Conservation (phyloP, 345 rosid species). For the Rhodomyrtus tomentosa region DNA sequence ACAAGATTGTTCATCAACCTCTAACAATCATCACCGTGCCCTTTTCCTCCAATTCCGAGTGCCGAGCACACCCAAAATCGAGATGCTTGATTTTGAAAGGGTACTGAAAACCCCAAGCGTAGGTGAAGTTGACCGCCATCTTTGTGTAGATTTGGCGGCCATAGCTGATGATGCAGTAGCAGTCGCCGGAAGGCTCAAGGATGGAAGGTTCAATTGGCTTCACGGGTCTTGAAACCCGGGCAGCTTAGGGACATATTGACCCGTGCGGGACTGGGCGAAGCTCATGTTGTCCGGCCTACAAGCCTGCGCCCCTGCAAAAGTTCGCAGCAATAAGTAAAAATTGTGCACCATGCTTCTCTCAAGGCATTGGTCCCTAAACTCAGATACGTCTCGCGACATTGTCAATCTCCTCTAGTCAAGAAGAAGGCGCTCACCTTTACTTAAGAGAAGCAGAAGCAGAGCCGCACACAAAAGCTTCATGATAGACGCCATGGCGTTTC, state of each 20-base stretch:
- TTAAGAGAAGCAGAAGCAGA: not conserved
- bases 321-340: accelerated
- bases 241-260: not conserved
- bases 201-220: not conserved
- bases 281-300: not conserved
- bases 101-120: not conserved
- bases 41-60: not conserved
- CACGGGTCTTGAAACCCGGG: not conserved
- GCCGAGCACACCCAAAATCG: not conserved
- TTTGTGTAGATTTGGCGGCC: not conserved
- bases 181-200: not conserved
- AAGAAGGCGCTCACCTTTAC: not conserved
- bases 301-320: not conserved
- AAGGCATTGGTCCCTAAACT: not conserved
- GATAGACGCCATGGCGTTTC: not conserved
- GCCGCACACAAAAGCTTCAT: not conserved
- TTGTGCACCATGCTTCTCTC: not conserved
- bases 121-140: not conserved
- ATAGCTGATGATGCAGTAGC: not conserved
- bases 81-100: not conserved
- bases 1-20: not conserved
- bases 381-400: not conserved
- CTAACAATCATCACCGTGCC: not conserved
- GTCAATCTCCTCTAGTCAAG: not conserved
- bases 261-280: not conserved